Evolutionary conservation across 805 yeast species (phyloP).

Genomic region (Helenozyma baotianmanensis): DNA sequence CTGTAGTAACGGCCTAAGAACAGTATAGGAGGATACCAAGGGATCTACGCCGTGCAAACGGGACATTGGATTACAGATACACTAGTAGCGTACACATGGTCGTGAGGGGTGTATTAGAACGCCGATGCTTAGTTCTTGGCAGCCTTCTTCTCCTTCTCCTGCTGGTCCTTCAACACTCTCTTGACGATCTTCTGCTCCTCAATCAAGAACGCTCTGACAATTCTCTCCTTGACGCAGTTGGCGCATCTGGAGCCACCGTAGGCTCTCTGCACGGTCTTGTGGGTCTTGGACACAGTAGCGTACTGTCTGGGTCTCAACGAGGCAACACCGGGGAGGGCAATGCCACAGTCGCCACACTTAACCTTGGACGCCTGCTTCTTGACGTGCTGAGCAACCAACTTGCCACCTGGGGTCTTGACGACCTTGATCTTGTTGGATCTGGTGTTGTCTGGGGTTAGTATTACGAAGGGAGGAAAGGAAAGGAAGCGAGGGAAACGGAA

Average conservation of each 20-base stretch:
- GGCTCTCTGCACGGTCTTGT: constrained; percentile 98
- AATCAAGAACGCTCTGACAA: constrained; percentile 98
- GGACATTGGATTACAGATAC: too few relatives aligned
- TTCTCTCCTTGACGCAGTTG: constrained; percentile 98
- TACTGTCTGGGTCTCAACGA: constrained; percentile 98
- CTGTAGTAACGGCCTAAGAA: too few relatives aligned
- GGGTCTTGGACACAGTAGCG: constrained; percentile 91
- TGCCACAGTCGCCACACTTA: constrained; percentile 87
- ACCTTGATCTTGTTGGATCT: constrained; percentile 99
- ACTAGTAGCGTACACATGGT: too few relatives aligned
- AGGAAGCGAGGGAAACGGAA: background rate
- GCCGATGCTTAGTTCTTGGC: constrained; percentile 25
- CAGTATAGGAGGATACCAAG: too few relatives aligned
- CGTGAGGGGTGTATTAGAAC: too few relatives aligned
- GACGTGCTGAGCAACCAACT: constrained; percentile 95
- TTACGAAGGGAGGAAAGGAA: background rate
- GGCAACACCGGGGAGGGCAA: constrained; percentile 79
- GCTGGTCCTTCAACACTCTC: constrained; percentile 97
- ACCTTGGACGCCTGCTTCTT: constrained; percentile 86
- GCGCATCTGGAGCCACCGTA: constrained; percentile 99
- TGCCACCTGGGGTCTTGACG: constrained; percentile 99
- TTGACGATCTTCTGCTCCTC: constrained; percentile 99
- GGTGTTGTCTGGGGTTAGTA: constrained; percentile 85
- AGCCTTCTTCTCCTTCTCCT: constrained; percentile 73
- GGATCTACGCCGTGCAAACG: too few relatives aligned